Conservation (phyloP, 1,284 basidiomycete species). For the Ganoderma meredithae region DNA sequence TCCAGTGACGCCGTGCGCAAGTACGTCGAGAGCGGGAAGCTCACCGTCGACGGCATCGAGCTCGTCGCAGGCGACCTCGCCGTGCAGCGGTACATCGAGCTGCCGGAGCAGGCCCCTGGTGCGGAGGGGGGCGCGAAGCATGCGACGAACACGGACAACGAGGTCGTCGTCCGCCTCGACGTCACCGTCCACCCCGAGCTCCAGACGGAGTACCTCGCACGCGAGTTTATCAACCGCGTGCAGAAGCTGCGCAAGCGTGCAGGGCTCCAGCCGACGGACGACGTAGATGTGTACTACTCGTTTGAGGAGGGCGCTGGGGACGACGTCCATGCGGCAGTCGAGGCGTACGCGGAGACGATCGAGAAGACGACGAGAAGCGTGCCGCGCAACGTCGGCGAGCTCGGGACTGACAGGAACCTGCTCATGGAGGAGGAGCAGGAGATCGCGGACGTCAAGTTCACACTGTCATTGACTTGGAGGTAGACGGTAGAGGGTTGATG, state of each 20-base stretch:
- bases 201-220: conserved; percentile 86
- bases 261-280: conserved; percentile 93
- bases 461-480: conserved; percentile 66
- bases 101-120: conserved; percentile 63
- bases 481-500: conserved; percentile 28
- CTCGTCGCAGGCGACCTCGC: conserved; percentile 91
- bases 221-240: conserved; percentile 93
- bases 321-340: conserved; percentile 78
- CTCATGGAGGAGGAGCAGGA: conserved; percentile 90
- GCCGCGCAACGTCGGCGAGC: conserved; percentile 67
- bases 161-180: conserved; percentile 94
- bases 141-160: conserved; percentile 91
- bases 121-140: conserved; percentile 62
- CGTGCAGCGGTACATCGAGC: conserved; percentile 91
- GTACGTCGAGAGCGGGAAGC: conserved; percentile 80
- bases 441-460: conserved; percentile 84
- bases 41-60: conserved; percentile 90
- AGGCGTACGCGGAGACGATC: conserved; percentile 77
- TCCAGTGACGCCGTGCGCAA: conserved; percentile 86
- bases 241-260: conserved; percentile 98
- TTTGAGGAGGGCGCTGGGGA: conserved; percentile 77
- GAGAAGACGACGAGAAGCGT: conserved; percentile 79
- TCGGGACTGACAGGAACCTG: conserved; percentile 55
- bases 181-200: conserved; percentile 89
- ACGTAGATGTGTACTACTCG: conserved; percentile 89